These are phyloP conservation scores for Talaromyces islandicus DNA, from an alignment of 2,329 filamentous ascomycete genomes.

Conservation along the genomic window DNA sequence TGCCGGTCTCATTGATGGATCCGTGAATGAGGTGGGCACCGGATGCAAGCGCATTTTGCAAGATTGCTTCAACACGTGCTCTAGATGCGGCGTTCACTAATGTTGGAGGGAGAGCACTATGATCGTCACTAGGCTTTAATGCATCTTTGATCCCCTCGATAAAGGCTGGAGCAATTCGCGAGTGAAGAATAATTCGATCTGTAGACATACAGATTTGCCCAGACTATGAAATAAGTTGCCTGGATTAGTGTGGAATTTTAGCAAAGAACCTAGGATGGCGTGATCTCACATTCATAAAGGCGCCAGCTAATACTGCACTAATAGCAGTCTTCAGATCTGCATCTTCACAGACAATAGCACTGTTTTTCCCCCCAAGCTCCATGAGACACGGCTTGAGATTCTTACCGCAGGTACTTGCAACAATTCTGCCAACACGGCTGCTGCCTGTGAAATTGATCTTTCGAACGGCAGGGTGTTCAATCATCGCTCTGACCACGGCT, in stretches of 20 bases:
- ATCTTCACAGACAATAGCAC: constrained; percentile 40
- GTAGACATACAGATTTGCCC: constrained; percentile 64
- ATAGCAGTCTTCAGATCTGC: constrained; percentile 41
- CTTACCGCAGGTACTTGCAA: constrained; percentile 31
- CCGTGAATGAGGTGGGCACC: constrained; percentile 26
- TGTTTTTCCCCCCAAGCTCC: constrained; percentile 46
- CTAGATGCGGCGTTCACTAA: too few relatives aligned
- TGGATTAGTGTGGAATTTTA: too few relatives aligned
- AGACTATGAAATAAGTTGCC: constrained; percentile 51
- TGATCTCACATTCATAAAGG: constrained; percentile 48
- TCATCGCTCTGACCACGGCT: constrained; percentile 30
- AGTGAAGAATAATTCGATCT: constrained; percentile 53
- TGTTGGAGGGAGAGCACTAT: too few relatives aligned
- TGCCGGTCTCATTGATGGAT: constrained; percentile 2
- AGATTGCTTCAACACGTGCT: too few relatives aligned
- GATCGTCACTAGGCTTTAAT: constrained; percentile 21
- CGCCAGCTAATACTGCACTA: constrained; percentile 37
- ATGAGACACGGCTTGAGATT: constrained; percentile 42
- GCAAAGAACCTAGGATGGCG: too few relatives aligned
- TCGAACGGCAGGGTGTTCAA: constrained; percentile 30
- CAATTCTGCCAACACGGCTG: constrained; percentile 35
- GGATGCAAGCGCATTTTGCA: constrained; percentile 18
- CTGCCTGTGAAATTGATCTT: constrained; percentile 44
- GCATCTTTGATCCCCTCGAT: too few relatives aligned
- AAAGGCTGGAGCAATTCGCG: neutral